Percentiles rank a stretch among this genome's conserved stretches.
Evolutionary conservation across 495 filamentous ascomycete species (phyloP).

Genomic region (Lichenothelia convexa): DNA sequence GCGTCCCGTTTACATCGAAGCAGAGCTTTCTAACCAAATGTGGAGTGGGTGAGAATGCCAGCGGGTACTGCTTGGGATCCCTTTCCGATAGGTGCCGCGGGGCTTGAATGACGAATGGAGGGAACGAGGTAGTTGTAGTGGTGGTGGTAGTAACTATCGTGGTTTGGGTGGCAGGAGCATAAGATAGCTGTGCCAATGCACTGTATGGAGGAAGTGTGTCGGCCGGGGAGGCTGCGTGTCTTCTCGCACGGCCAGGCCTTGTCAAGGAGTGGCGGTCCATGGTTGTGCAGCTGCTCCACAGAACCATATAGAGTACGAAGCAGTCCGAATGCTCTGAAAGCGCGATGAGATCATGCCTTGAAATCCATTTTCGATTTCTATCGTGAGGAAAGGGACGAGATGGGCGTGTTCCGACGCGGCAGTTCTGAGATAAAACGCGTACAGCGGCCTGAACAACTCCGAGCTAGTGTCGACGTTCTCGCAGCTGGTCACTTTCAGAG

Average conservation of each 20-base stretch:
- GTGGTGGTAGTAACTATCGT: slow-evolving; percentile 86
- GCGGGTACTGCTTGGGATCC: slow-evolving; percentile 76
- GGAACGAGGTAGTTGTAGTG: slow-evolving; percentile 76
- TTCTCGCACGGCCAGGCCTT: neutral
- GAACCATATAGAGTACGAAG: too few relatives aligned
- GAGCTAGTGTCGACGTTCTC: too few relatives aligned
- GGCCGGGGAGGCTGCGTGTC: neutral
- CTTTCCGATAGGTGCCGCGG: slow-evolving; percentile 55
- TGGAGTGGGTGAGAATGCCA: slow-evolving; percentile 68
- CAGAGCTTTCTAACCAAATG: slow-evolving; percentile 50
- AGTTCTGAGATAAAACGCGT: too few relatives aligned
- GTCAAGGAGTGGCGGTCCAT: too few relatives aligned
- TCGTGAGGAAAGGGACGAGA: too few relatives aligned
- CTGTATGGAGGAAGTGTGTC: slow-evolving; percentile 9
- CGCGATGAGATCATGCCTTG: too few relatives aligned
- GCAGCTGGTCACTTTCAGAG: too few relatives aligned
- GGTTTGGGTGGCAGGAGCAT: slow-evolving; percentile 52
- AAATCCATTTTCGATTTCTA: too few relatives aligned
- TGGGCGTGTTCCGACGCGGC: too few relatives aligned
- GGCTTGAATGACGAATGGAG: slow-evolving; percentile 60
- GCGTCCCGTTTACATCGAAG: slow-evolving; percentile 48
- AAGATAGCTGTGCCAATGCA: slow-evolving; percentile 46
- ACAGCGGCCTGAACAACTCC: too few relatives aligned
- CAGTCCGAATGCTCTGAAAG: too few relatives aligned
- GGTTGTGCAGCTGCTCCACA: too few relatives aligned